Evolutionary conservation across 73 alveolate species (phyloP).

Genomic region (Paramecium primaurelia): DNA sequence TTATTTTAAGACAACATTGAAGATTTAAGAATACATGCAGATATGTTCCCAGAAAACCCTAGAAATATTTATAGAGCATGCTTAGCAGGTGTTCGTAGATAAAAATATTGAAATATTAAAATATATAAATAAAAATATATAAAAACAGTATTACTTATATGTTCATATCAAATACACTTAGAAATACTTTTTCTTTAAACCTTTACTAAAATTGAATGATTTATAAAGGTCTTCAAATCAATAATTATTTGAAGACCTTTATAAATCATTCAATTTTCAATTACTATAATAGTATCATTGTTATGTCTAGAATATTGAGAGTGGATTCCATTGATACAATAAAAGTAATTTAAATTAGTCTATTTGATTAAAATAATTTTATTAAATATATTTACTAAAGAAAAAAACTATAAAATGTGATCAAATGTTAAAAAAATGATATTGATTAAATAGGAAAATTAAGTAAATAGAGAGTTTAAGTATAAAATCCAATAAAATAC

Average conservation of each 20-base stretch:
- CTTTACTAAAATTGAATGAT: too few relatives aligned
- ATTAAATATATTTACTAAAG: too few relatives aligned
- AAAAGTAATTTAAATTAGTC: neutral
- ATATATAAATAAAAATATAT: neutral
- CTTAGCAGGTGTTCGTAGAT: slow-evolving; percentile 87
- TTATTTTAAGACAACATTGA: slow-evolving; percentile 66
- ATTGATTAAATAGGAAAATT: too few relatives aligned
- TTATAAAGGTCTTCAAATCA: too few relatives aligned
- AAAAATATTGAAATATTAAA: slow-evolving; percentile 70
- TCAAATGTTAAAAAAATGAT: too few relatives aligned
- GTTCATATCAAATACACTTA: neutral
- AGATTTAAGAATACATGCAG: slow-evolving; percentile 85
- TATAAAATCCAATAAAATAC: too few relatives aligned
- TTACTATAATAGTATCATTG: neutral
- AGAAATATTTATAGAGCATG: slow-evolving; percentile 86
- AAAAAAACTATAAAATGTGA: too few relatives aligned
- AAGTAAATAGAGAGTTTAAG: too few relatives aligned
- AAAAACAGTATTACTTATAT: neutral
- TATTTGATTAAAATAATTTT: too few relatives aligned
- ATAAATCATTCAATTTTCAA: neutral
- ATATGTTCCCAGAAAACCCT: slow-evolving; percentile 79
- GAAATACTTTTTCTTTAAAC: neutral
- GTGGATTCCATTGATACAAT: neutral
- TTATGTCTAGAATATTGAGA: neutral
- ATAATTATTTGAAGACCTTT: neutral